These are phyloP conservation scores for Monilinia fructigena DNA, from an alignment of 2,329 filamentous ascomycete species.

Conservation along the genomic window DNA sequence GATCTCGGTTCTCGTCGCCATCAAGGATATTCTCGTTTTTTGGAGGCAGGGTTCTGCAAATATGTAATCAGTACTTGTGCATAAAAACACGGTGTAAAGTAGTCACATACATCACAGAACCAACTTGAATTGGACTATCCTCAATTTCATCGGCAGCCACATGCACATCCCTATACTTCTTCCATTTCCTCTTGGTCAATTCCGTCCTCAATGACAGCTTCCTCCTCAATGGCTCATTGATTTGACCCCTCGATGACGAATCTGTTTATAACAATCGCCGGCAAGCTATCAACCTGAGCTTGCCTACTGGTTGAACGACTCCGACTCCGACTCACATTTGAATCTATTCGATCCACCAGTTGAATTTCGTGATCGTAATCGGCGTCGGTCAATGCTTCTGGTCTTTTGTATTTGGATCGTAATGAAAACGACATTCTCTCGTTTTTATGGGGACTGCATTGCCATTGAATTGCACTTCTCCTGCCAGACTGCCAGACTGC, in stretches of 20 bases:
- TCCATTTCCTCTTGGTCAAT: slow-evolving; percentile 35
- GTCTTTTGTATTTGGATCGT: slow-evolving; percentile 39
- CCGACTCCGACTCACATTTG: slow-evolving; percentile 26
- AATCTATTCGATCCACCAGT: slow-evolving; percentile 54
- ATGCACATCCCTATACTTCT: slow-evolving; percentile 42
- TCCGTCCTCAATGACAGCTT: slow-evolving; percentile 33
- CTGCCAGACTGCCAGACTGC: not conserved
- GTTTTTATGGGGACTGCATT: slow-evolving; percentile 21
- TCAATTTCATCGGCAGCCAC: slow-evolving; percentile 28
- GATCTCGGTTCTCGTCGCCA: slow-evolving; percentile 28
- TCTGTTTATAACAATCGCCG: slow-evolving; percentile 28
- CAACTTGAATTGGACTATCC: slow-evolving; percentile 8
- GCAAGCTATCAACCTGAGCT: not conserved
- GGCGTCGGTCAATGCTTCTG: slow-evolving; percentile 53
- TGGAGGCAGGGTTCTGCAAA: slow-evolving; percentile 15
- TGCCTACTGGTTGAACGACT: slow-evolving; percentile 27
- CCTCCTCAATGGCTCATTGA: slow-evolving; percentile 33
- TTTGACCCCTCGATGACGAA: slow-evolving; percentile 33
- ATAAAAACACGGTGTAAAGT: not conserved
- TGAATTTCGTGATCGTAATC: slow-evolving; percentile 71
- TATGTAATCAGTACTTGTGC: not conserved
- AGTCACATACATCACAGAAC: slow-evolving; percentile 14
- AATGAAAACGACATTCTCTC: slow-evolving; percentile 22
- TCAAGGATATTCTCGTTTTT: not conserved
- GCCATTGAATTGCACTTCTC: slow-evolving; percentile 1